These are phyloP conservation scores for Penicillium odoratum DNA, from an alignment of 495 filamentous ascomycete species.

Conservation along the genomic window DNA sequence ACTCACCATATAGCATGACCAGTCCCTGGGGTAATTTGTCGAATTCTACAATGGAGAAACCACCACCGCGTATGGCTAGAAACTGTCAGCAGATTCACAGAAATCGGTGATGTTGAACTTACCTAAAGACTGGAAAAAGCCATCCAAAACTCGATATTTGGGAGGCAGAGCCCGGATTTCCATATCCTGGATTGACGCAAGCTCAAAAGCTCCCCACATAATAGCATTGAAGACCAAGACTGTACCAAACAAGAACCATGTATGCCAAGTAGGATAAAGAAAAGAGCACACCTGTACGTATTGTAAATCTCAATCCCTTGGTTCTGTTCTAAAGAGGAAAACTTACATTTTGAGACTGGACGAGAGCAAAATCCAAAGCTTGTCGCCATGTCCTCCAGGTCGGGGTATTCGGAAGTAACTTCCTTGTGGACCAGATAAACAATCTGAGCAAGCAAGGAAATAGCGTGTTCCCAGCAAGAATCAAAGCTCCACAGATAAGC, in stretches of 20 bases:
- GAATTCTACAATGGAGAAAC: constrained; percentile 77
- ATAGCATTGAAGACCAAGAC: constrained; percentile 71
- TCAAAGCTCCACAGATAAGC: constrained; percentile 69
- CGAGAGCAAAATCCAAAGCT: constrained; percentile 70
- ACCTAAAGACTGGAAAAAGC: constrained; percentile 74
- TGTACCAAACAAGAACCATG: constrained; percentile 73
- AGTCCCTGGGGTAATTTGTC: constrained; percentile 65
- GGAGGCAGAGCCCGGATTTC: constrained; percentile 55
- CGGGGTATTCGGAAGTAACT: constrained; percentile 41
- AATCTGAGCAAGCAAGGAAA: constrained; percentile 75
- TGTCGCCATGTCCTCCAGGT: constrained; percentile 49
- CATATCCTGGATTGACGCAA: constrained; percentile 70
- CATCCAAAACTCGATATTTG: constrained; percentile 64
- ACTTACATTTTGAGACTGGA: constrained; percentile 65
- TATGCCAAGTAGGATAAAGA: constrained; percentile 70
- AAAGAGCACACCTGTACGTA: constrained; percentile 59
- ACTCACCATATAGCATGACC: constrained; percentile 65
- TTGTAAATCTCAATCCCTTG: not conserved
- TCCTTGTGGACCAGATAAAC: constrained; percentile 61
- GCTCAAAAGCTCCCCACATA: constrained; percentile 77
- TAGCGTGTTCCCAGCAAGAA: constrained; percentile 78
- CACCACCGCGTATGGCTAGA: constrained; percentile 70
- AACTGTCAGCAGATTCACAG: constrained; percentile 11
- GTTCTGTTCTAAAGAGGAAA: not conserved
- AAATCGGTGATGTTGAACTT: not conserved